Evolutionary conservation across 1,284 basidiomycete genomes (phyloP).

Genomic region (Grifola frondosa): DNA sequence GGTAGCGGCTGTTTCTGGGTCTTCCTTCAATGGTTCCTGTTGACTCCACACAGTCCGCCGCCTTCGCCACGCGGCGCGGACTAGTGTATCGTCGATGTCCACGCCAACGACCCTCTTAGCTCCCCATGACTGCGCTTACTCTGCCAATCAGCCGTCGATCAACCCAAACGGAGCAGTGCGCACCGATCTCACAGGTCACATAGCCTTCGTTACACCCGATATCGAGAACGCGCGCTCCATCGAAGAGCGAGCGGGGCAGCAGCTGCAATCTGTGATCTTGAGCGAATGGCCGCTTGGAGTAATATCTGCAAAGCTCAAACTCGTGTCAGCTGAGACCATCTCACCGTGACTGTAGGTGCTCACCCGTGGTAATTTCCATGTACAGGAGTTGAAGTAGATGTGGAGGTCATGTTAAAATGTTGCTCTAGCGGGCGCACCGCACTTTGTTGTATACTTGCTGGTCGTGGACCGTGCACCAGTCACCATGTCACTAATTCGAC

Average conservation of each 20-base stretch:
- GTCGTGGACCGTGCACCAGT: too few relatives aligned
- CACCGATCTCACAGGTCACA: conserved; percentile 81
- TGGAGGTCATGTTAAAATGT: conserved; percentile 1
- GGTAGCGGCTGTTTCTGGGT: neutral
- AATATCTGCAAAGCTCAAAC: conserved; percentile 52
- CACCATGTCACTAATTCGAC: neutral
- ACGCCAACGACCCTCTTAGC: conserved; percentile 72
- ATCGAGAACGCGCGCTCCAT: conserved; percentile 64
- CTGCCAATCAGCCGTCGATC: too few relatives aligned
- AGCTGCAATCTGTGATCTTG: conserved; percentile 61
- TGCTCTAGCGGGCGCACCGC: too few relatives aligned
- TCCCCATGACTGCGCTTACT: conserved; percentile 60
- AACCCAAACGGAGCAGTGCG: neutral
- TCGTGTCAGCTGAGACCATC: neutral
- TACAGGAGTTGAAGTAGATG: conserved; percentile 30
- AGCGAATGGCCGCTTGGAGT: conserved; percentile 61
- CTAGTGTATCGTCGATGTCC: conserved; percentile 74
- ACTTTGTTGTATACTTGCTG: too few relatives aligned
- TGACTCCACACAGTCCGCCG: conserved; percentile 68
- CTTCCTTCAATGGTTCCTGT: conserved; percentile 42
- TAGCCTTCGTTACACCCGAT: conserved; percentile 83
- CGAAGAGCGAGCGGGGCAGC: conserved; percentile 55
- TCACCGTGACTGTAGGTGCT: conserved; percentile 5
- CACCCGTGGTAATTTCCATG: conserved; percentile 71
- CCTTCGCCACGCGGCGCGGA: conserved; percentile 70